Evolutionary conservation across 2,329 filamentous ascomycete genomes (phyloP).

Genomic region (Arthrobotrys megalospora): DNA sequence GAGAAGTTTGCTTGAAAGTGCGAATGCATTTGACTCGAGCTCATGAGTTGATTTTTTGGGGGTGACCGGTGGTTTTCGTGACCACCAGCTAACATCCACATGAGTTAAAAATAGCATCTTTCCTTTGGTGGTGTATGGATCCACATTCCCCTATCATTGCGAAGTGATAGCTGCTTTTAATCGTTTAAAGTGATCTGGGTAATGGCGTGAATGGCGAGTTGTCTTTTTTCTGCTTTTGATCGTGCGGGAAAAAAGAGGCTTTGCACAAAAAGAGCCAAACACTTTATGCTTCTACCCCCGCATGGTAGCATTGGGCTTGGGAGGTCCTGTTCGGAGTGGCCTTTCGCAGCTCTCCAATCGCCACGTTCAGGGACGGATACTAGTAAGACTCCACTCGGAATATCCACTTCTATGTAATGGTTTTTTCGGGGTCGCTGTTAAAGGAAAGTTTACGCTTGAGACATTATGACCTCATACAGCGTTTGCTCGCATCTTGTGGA

Average conservation of each 20-base stretch:
- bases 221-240: conserved; percentile 33
- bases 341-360: conserved; percentile 35
- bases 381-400: conserved; percentile 34
- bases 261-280: conserved; percentile 28
- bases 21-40: conserved; percentile 9
- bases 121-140: conserved; percentile 36
- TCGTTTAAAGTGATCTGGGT: conserved; percentile 20
- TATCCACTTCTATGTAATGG: conserved; percentile 30
- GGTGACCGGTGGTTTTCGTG: conserved; percentile 29
- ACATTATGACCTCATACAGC: conserved; percentile 42
- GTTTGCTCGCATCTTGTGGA: conserved; percentile 22
- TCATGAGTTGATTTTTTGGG: conserved; percentile 38
- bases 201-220: conserved; percentile 34
- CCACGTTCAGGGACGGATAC: conserved; percentile 57
- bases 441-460: conserved; percentile 43
- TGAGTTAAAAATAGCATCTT: conserved; percentile 45
- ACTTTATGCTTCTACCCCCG: conserved; percentile 32
- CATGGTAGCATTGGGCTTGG: conserved; percentile 40
- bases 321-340: conserved; percentile 27
- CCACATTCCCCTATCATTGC: conserved; percentile 50
- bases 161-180: conserved; percentile 18
- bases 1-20: conserved; percentile 27
- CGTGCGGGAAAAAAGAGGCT: conserved; percentile 36
- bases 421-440: conserved; percentile 28
- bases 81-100: conserved; percentile 34